Evolutionary conservation across 2,329 filamentous ascomycete species (phyloP), one percentile per base, ranked within the genome.

Genomic region (Aureobasidium musti): DNA sequence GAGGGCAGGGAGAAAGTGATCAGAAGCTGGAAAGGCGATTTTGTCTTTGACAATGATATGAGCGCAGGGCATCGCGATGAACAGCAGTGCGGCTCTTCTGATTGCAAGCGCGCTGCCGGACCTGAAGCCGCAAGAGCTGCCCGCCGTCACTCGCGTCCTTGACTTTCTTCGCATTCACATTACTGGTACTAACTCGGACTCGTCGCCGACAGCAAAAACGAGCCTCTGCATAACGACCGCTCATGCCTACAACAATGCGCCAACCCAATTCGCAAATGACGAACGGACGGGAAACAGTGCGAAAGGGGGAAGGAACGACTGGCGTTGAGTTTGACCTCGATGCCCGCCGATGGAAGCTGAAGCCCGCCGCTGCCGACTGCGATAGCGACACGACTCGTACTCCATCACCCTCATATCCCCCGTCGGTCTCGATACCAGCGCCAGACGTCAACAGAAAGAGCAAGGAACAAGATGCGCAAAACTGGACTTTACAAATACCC

Each of bases 21-120:
- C n/a, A 23, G 41, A 2, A 26, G 23, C 10, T 17, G 14, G 47
- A 26, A 23, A 17, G 23, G 47, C 47, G n/a, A 28, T 50, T 11
- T 17, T 23, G 11, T 19, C 8, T 28, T 5, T 50, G 11, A 3
- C 6, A 19, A 17, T 28, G 28, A 53, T 30, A 35, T 53, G 28
- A 21, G 19, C 26, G 50, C 26, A 30, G 5, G n/a, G n/a, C 19
- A 4, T 8, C 7, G 30, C 35, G 89, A 76, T 69, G 88, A 88
- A 0, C 86, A 85, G 35, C 35, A 30, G 23, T n/a, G 54, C 37
- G 14, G 54, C 37, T 28, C 35, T 43, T 28, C 37, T 59, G 2
- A n/a, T 59, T 14, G 35, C 35, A 28, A 59, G 21, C 35, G 37
- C 37, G 17, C 19, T 59, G 21, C 21, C 54, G 5, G 54, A 59